Evolutionary conservation across 2,329 filamentous ascomycete species (phyloP).

Genomic region (Penicillium brevicompactum): DNA sequence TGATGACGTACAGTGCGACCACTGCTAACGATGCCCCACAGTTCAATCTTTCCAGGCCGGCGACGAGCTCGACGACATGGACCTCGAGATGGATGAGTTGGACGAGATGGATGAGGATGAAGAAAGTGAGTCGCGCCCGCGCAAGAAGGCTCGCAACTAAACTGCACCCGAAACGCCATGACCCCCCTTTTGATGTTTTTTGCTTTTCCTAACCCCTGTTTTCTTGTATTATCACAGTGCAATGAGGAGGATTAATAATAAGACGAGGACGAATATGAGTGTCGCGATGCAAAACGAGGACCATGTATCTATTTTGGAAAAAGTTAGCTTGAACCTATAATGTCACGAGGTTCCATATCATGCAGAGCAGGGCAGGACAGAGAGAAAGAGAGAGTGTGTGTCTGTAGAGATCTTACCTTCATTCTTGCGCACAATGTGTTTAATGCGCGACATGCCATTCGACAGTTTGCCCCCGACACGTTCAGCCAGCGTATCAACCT

Average conservation of each 20-base stretch:
- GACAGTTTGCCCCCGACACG: constrained; percentile 83
- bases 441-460: constrained; percentile 83
- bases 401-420: constrained; percentile 66
- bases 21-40: constrained; percentile 46
- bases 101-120: constrained; percentile 47
- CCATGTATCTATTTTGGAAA: constrained; percentile 55
- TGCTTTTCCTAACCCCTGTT: constrained; percentile 17
- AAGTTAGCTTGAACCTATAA: constrained; percentile 26
- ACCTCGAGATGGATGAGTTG: constrained; percentile 65
- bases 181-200: constrained; percentile 20
- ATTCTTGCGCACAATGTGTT: constrained; percentile 81
- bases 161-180: constrained; percentile 21
- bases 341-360: constrained; percentile 17
- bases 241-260: constrained; percentile 78
- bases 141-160: constrained; percentile 45
- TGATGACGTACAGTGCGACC: neutral
- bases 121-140: constrained; percentile 54
- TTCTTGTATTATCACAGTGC: constrained; percentile 53
- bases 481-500: constrained; percentile 81
- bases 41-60: constrained; percentile 72
- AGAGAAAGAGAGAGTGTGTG: constrained; percentile 5
- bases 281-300: constrained; percentile 91
- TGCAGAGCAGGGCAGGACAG: neutral
- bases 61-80: constrained; percentile 57
- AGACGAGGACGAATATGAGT: constrained; percentile 83